Evolutionary conservation across 805 yeast genomes (phyloP).

Genomic region (Vanderwaltozyma polyspora): DNA sequence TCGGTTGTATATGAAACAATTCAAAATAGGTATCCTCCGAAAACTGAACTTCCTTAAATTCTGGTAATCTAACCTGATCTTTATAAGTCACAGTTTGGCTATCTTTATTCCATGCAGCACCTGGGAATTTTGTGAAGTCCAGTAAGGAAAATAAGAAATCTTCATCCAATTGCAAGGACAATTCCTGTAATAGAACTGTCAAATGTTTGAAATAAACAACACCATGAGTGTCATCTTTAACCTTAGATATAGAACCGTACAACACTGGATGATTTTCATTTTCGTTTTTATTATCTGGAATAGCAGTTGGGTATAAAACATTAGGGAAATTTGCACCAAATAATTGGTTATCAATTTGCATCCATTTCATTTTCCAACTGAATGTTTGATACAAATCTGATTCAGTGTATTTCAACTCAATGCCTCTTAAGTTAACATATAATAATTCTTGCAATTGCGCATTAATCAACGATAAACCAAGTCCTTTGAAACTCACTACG

Average conservation of each 20-base stretch:
- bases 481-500: conserved; percentile 62
- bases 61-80: conserved; percentile 61
- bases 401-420: conserved; percentile 71
- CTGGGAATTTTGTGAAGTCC: conserved; percentile 72
- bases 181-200: conserved; percentile 76
- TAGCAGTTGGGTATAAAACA: conserved; percentile 76
- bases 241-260: conserved; percentile 71
- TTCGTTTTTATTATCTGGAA: conserved; percentile 75
- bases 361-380: conserved; percentile 79
- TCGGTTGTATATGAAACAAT: conserved; percentile 83
- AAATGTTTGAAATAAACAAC: conserved; percentile 85
- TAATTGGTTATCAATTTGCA: conserved; percentile 86
- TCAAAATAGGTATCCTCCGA: conserved; percentile 82
- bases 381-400: conserved; percentile 75
- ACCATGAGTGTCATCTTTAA: conserved; percentile 86
- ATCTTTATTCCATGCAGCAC: conserved; percentile 58
- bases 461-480: conserved; percentile 79
- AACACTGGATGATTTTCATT: conserved; percentile 84
- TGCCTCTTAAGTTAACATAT: conserved; percentile 70
- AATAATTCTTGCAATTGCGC: conserved; percentile 63
- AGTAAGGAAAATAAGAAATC: conserved; percentile 75
- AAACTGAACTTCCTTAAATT: conserved; percentile 44
- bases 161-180: conserved; percentile 88
- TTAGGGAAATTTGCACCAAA: conserved; percentile 85
- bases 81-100: conserved; percentile 39